These are phyloP conservation scores for Ophiosphaerella korrae DNA, from an alignment of 2,329 filamentous ascomycete genomes.

Conservation along the genomic window DNA sequence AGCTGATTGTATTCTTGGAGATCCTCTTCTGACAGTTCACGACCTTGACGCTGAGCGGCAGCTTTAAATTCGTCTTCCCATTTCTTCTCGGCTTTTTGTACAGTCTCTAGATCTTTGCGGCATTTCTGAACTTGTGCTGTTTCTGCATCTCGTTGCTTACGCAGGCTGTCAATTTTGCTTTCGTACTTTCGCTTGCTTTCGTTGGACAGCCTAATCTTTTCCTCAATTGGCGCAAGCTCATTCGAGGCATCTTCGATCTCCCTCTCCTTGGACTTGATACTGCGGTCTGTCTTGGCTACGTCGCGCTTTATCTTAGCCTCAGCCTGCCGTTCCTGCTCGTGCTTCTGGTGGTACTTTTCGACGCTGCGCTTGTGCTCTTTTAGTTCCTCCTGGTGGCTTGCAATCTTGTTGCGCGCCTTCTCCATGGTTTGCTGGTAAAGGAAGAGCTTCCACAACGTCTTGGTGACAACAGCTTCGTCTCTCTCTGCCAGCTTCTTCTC, in stretches of 20 bases:
- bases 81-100: slow-evolving; percentile 87
- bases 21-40: slow-evolving; percentile 82
- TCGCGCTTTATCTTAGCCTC: slow-evolving; percentile 77
- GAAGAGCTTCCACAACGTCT: slow-evolving; percentile 95
- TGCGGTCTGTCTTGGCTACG: slow-evolving; percentile 79
- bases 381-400: slow-evolving; percentile 90
- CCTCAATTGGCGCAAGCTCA: slow-evolving; percentile 83
- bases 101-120: slow-evolving; percentile 77
- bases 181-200: slow-evolving; percentile 72
- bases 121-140: slow-evolving; percentile 70
- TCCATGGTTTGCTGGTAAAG: slow-evolving; percentile 94
- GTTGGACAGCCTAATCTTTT: slow-evolving; percentile 80
- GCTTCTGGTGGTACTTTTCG: slow-evolving; percentile 77
- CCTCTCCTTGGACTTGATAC: slow-evolving; percentile 84
- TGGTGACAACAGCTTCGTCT: slow-evolving; percentile 87
- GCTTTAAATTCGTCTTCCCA: slow-evolving; percentile 90
- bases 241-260: slow-evolving; percentile 87
- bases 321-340: slow-evolving; percentile 83
- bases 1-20: slow-evolving; percentile 88
- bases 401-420: slow-evolving; percentile 85
- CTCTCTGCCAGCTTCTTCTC: slow-evolving; percentile 88
- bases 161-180: slow-evolving; percentile 70
- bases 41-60: slow-evolving; percentile 82
- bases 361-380: slow-evolving; percentile 90
- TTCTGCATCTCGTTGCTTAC: slow-evolving; percentile 77